Base-by-base conservation (phyloP, 352 stramenopile species). In the Pilasporangium apinafurcum region DNA sequence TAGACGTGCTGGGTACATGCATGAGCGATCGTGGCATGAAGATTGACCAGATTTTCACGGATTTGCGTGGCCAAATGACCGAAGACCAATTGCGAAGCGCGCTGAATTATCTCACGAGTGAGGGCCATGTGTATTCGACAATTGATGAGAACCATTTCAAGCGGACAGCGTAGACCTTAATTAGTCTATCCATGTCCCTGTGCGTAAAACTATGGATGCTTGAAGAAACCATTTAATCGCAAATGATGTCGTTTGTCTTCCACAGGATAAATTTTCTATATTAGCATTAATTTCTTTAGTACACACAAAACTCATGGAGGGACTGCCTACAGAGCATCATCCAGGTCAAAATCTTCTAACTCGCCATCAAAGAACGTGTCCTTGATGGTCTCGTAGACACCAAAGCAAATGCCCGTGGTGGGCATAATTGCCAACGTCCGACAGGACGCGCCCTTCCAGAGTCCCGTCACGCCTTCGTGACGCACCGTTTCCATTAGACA, bases 91-190 rank as follows among this genome's bases (percentile, higher is more conserved):
- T 90, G 22, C 76, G 72, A 20, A 70, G 67, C 28, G 78, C 64
- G 41, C 71, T 95, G 45, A 68, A 87, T 45, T 83, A 87, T 53
- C 71, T 96, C 34, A 93, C 69, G 17, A 89, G 70, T 53, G 86
- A 96, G 52, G 83, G 86, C 29, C 79, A 93, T 47, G 78, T 96
- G 40, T 96, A 95, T 71, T 93, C 82, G 43, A 96, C 86, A 18
- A 92, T 96, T 56, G 86, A 96, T 53, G 83, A 95, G 51, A 78
- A 94, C 59, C 85, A 96, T 62, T 93, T 91, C 57, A 91, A 88
- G 60, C 73, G 83, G 26, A 96, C 86, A 24, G 65, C 75, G 13
- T 92, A 91, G 46, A 34, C 37, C 20, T 25, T 2, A 8, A 8
- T 20, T 8, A 20, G 36, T 29, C 16, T n/a, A 32, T 20, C 24